Conservation (phyloP, 495 filamentous ascomycete species). For the Daldinia childiae region DNA sequence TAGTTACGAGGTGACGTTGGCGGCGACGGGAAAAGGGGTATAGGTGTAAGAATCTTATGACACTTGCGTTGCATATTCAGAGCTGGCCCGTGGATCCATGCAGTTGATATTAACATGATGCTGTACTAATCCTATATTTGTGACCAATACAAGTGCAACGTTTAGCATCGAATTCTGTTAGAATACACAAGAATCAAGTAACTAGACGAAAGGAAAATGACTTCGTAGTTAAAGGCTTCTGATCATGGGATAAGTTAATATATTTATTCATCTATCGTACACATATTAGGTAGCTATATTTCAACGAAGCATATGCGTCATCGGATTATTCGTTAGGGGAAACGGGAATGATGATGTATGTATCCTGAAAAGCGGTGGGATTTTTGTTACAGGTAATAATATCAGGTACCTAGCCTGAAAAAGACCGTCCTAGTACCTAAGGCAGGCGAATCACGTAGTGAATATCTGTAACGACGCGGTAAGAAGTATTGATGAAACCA, state of each 20-base stretch:
- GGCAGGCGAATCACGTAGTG: background rate
- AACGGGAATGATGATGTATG: too few relatives aligned
- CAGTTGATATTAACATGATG: slow-evolving; percentile 29
- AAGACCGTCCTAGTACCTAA: background rate
- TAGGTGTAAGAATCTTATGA: background rate
- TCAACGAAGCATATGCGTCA: background rate
- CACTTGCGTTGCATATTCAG: slow-evolving; percentile 2
- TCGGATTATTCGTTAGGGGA: background rate
- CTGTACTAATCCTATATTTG: slow-evolving; percentile 11
- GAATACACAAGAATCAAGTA: background rate
- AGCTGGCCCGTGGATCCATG: slow-evolving; percentile 20
- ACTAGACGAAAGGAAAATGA: background rate
- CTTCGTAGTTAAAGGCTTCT: background rate
- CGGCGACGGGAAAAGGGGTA: slow-evolving; percentile 8
- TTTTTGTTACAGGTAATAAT: background rate
- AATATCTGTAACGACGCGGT: background rate
- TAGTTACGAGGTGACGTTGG: slow-evolving; percentile 20
- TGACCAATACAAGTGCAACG: slow-evolving; percentile 10
- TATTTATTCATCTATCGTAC: background rate
- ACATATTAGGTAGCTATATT: background rate
- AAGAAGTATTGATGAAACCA: background rate
- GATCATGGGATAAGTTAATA: background rate
- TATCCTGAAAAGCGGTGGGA: too few relatives aligned
- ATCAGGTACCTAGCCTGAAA: background rate
- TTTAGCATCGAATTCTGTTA: background rate